Percentiles rank a stretch among this genome's conserved stretches.
Conservation (phyloP, 139 green algal genomes). For the Chlorella ohadii region DNA sequence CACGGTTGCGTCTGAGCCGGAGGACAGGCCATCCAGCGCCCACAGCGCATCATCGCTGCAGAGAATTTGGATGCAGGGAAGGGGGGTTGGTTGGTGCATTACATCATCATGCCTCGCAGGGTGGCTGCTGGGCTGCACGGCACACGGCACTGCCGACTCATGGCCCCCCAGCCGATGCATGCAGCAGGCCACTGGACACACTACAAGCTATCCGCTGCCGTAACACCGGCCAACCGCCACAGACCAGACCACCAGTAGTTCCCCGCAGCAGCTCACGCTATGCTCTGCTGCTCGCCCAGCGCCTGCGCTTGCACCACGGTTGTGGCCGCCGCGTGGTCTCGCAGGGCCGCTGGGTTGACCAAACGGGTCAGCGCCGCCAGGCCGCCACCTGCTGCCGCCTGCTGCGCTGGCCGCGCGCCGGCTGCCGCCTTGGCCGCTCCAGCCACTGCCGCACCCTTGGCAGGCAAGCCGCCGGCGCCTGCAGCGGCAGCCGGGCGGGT, state of each 20-base stretch:
- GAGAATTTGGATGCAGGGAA: too few relatives aligned
- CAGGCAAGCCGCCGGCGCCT: background rate
- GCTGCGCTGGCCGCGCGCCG: too few relatives aligned
- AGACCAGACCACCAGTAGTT: too few relatives aligned
- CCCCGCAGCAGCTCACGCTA: background rate
- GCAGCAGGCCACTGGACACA: background rate
- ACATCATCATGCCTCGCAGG: too few relatives aligned
- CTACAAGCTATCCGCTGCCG: too few relatives aligned
- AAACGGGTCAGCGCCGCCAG: slow-evolving; percentile 6
- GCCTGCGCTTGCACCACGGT: slow-evolving; percentile 47
- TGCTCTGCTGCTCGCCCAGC: slow-evolving; percentile 39
- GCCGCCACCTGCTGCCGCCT: background rate
- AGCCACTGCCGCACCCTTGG: background rate
- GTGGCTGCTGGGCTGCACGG: background rate
- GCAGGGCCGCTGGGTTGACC: slow-evolving; percentile 8
- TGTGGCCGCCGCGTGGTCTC: slow-evolving; percentile 11
- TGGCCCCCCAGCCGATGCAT: too few relatives aligned
- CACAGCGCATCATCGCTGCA: slow-evolving; percentile 31
- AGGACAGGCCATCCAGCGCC: slow-evolving; percentile 41
- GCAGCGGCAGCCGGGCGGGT: background rate
- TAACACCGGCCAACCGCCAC: too few relatives aligned
- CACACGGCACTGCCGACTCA: background rate
- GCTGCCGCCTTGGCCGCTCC: background rate
- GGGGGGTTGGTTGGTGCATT: too few relatives aligned
- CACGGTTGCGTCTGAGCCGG: background rate